A percentile compares a stretch with the other conserved stretches of the same genome.
Evolutionary conservation across 495 filamentous ascomycete species (phyloP).

Genomic region (Trichocladium uniseriatum): DNA sequence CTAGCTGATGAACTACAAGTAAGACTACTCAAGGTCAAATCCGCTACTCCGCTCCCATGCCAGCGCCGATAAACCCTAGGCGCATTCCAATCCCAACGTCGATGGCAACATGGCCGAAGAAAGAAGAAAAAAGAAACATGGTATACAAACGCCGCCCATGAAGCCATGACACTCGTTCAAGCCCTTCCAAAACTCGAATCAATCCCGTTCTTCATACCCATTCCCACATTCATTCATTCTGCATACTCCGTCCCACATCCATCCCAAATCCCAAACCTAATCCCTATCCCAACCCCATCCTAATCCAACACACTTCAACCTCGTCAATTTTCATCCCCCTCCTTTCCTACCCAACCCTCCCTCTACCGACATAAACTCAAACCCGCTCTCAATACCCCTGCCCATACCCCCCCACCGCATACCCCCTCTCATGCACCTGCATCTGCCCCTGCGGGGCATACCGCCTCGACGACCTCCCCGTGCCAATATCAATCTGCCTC

Average conservation of each 20-base stretch:
- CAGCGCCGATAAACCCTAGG: too few relatives aligned
- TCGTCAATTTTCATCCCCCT: neutral
- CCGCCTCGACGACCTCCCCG: slow-evolving; percentile 29
- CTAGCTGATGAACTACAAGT: too few relatives aligned
- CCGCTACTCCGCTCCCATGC: too few relatives aligned
- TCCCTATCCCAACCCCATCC: neutral
- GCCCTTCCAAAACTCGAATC: too few relatives aligned
- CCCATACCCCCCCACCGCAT: neutral
- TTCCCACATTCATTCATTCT: neutral
- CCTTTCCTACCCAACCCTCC: neutral
- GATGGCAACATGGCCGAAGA: too few relatives aligned
- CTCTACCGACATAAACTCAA: neutral
- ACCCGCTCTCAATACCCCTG: neutral
- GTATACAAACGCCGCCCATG: slow-evolving; percentile 2
- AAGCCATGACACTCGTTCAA: neutral
- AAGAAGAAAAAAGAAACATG: neutral
- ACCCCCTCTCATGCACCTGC: neutral
- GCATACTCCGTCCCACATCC: too few relatives aligned
- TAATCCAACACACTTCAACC: neutral
- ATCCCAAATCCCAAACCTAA: neutral
- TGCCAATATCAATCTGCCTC: slow-evolving; percentile 72
- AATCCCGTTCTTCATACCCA: too few relatives aligned
- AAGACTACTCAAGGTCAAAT: too few relatives aligned
- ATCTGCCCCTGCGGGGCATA: neutral
- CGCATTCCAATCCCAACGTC: too few relatives aligned